These are phyloP conservation scores for Suillus lakei DNA, from an alignment of 768 basidiomycete genomes.

Conservation along the genomic window DNA sequence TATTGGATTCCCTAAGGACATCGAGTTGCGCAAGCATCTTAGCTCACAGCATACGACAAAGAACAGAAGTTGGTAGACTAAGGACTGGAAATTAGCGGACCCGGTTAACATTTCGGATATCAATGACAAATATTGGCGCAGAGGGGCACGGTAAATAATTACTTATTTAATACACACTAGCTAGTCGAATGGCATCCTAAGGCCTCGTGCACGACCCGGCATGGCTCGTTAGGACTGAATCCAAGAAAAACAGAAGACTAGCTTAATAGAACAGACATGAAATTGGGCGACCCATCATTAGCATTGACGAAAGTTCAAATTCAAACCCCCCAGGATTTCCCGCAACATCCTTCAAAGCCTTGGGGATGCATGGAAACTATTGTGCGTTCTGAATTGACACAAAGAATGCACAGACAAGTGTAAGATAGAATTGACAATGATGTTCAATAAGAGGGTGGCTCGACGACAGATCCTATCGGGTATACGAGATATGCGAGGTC, in stretches of 20 bases:
- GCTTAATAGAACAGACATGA: background rate
- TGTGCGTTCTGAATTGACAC: background rate
- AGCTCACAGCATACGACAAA: background rate
- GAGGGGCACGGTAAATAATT: background rate
- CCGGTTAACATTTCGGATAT: background rate
- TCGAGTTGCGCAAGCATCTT: background rate
- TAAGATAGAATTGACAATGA: background rate
- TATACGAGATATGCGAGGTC: slow-evolving; percentile 48
- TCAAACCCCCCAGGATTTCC: background rate
- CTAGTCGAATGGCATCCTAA: no score
- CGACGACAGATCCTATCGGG: slow-evolving; percentile 49
- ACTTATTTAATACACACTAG: background rate
- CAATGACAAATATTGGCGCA: background rate
- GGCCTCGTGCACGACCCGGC: background rate
- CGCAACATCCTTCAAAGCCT: background rate
- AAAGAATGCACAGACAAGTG: background rate
- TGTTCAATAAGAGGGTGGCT: slow-evolving; percentile 11
- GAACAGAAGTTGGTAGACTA: background rate
- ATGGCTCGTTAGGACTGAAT: background rate
- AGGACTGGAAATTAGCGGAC: background rate
- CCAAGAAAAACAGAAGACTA: background rate
- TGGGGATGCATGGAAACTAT: background rate
- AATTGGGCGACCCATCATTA: background rate
- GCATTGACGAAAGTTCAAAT: background rate
- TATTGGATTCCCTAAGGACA: background rate